Base-by-base conservation (phyloP, 306 rosid species). In the Corylus avellana region DNA sequence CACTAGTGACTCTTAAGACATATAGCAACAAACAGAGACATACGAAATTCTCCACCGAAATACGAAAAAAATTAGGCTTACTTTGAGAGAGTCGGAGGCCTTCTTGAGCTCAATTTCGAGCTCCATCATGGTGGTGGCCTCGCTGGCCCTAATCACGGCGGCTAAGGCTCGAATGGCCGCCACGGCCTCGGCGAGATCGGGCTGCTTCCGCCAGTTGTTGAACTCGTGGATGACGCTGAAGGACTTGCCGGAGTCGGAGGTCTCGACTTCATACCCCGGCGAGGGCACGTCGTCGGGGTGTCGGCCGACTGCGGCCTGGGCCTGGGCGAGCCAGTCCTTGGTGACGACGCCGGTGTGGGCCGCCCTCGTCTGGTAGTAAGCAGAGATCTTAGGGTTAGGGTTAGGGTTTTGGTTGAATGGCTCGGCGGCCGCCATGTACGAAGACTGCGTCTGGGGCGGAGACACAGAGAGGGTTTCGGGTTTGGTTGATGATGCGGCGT, bases 91-190 rank as follows among this genome's bases (percentile, higher is more conserved):
- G 72, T 95, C 96, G 8, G 98, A 92, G n/a, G 98, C 98, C 79
- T 86, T 91, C 77, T 93, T 93, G 56, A 95, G 98, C 87, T 93
- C 96, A 73, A 90, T 90, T 84, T 90, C 98, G 32, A 95, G 96
- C 78, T 95, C 96, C 97, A 93, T 90, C 98, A 95, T 95, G 7
- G 97, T 95, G 44, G 92, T 87, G 57, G 97, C 98, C 68, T 89
- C 78, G 37, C 97, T 90, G 8, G 90, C 78, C 76, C 93, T 80
- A 50, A 92, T 95, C 54, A 92, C 96, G 8, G 98, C 84, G 53
- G 97, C 98, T 81, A 95, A 84, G 12, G 98, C 97, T 68, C 98
- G 92, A 80, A 95, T 92, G 6, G 98, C 98, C 22, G 98, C 98
- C 29, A 92, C 98, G 7, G 98, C 98, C 83, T 95, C 98, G 0